Evolutionary conservation across 441 rosid genomes (phyloP).

Genomic region (Arabidopsis lyrata): DNA sequence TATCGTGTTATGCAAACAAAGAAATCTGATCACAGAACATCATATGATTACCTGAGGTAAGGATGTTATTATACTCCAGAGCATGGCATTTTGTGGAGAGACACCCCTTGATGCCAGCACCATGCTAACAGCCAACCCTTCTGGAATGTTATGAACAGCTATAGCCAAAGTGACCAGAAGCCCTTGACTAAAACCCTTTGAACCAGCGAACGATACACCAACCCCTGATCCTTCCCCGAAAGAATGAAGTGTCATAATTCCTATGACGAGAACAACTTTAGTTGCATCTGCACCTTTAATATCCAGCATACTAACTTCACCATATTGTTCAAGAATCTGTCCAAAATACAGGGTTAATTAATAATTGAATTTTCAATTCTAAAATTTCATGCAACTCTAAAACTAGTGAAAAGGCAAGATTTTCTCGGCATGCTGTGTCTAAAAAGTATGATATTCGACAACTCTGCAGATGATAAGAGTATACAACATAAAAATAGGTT

Average conservation of each 20-base stretch:
- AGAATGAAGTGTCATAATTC: slow-evolving; percentile 99
- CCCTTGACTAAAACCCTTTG: slow-evolving; percentile 95
- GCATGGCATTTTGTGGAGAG: slow-evolving; percentile 99
- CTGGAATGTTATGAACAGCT: slow-evolving; percentile 97
- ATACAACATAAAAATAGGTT: slow-evolving; percentile 1
- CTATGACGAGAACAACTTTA: slow-evolving; percentile 94
- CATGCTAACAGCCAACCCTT: slow-evolving; percentile 99
- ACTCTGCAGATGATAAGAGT: neutral
- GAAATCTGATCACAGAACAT: slow-evolving; percentile 22
- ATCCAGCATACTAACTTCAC: slow-evolving; percentile 98
- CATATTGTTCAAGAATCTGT: slow-evolving; percentile 95
- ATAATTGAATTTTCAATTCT: slow-evolving; percentile 5
- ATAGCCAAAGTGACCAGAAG: slow-evolving; percentile 97
- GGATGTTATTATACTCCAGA: slow-evolving; percentile 98
- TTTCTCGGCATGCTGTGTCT: neutral
- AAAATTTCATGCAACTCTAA: slow-evolving; percentile 23
- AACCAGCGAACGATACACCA: slow-evolving; percentile 97
- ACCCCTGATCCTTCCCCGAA: slow-evolving; percentile 99
- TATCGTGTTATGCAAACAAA: slow-evolving; percentile 19
- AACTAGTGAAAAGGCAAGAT: neutral
- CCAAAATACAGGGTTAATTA: slow-evolving; percentile 4
- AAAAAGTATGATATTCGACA: slow-evolving; percentile 1
- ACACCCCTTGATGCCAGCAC: slow-evolving; percentile 98
- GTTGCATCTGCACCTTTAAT: slow-evolving; percentile 97
- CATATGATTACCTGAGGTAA: slow-evolving; percentile 80